These are phyloP conservation scores for Nyssa sinensis DNA, from an alignment of 148 eudicot species.

Conservation along the genomic window DNA sequence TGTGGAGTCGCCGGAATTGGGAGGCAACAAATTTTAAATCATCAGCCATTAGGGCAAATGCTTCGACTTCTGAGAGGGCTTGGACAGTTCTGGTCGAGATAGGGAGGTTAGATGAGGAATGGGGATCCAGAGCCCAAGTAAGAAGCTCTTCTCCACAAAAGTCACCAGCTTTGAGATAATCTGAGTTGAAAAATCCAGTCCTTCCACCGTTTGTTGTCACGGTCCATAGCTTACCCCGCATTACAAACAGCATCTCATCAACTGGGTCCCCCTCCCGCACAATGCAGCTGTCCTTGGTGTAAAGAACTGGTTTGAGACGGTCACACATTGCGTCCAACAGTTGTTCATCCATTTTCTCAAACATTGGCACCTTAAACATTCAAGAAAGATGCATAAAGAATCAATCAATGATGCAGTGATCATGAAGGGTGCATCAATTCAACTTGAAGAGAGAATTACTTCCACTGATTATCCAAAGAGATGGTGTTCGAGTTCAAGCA, in stretches of 20 bases:
- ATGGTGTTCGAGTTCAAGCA: too few species aligned
- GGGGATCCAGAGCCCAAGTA: constrained; percentile 92
- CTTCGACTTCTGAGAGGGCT: constrained; percentile 76
- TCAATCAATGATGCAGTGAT: neutral
- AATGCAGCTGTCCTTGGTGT: constrained; percentile 72
- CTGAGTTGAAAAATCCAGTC: constrained; percentile 82
- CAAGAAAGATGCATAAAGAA: neutral
- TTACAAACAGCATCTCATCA: constrained; percentile 80
- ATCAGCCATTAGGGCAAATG: constrained; percentile 68
- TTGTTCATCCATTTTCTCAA: constrained; percentile 89
- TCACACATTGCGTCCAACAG: constrained; percentile 88
- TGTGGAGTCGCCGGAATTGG: constrained; percentile 79
- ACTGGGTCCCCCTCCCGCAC: constrained; percentile 92
- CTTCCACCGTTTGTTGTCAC: constrained; percentile 88
- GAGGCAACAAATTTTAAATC: constrained; percentile 83
- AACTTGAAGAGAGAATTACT: too few species aligned
- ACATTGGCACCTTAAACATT: constrained; percentile 70
- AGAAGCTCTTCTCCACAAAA: constrained; percentile 96
- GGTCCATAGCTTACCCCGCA: constrained; percentile 69
- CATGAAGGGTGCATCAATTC: neutral
- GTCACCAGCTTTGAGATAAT: constrained; percentile 69
- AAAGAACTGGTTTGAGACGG: constrained; percentile 74
- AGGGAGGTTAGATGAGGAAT: constrained; percentile 68
- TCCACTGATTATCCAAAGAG: too few species aligned
- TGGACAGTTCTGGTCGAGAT: constrained; percentile 82